A percentile compares a stretch with the other conserved stretches of the same genome.
Conservation (phyloP, 2,329 filamentous ascomycete genomes). For the Aspergillus pseudoviridinutans region DNA sequence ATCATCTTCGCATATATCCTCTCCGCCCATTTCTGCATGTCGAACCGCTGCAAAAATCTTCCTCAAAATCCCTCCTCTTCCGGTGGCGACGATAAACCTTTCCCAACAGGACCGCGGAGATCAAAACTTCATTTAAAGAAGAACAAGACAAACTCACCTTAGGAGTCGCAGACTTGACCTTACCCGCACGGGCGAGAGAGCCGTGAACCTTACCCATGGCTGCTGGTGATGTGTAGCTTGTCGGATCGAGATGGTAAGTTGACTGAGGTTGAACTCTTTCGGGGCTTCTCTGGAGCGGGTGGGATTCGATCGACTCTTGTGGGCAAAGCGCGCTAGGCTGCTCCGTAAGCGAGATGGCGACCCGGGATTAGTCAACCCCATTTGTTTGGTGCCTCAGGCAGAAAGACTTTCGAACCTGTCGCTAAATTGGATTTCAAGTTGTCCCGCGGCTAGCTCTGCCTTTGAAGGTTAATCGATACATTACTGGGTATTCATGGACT, state of each 20-base stretch:
- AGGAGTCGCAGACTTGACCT: slow-evolving; percentile 82
- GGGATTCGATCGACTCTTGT: slow-evolving; percentile 17
- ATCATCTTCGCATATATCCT: background rate
- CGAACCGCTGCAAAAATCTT: background rate
- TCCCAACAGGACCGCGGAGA: background rate
- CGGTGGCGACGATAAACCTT: background rate
- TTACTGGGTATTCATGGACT: background rate
- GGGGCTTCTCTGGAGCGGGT: slow-evolving; percentile 6
- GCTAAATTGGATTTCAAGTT: background rate
- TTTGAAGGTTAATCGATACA: background rate
- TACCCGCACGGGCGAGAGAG: slow-evolving; percentile 91
- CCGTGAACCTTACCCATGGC: slow-evolving; percentile 93
- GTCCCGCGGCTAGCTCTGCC: background rate
- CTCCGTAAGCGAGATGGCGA: slow-evolving; percentile 18
- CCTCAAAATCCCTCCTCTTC: background rate
- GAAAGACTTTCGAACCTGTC: fast-evolving
- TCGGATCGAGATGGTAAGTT: slow-evolving; percentile 18
- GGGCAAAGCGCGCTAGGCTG: slow-evolving; percentile 15
- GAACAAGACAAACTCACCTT: slow-evolving; percentile 27
- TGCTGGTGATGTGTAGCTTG: slow-evolving; percentile 42
- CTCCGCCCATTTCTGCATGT: background rate
- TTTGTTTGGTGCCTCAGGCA: slow-evolving; percentile 14
- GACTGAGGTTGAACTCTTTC: slow-evolving; percentile 7
- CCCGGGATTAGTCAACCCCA: slow-evolving; percentile 1
- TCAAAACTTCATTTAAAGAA: background rate